Evolutionary conservation across 768 basidiomycete genomes (phyloP).

Genomic region (Termitomyces sp.): DNA sequence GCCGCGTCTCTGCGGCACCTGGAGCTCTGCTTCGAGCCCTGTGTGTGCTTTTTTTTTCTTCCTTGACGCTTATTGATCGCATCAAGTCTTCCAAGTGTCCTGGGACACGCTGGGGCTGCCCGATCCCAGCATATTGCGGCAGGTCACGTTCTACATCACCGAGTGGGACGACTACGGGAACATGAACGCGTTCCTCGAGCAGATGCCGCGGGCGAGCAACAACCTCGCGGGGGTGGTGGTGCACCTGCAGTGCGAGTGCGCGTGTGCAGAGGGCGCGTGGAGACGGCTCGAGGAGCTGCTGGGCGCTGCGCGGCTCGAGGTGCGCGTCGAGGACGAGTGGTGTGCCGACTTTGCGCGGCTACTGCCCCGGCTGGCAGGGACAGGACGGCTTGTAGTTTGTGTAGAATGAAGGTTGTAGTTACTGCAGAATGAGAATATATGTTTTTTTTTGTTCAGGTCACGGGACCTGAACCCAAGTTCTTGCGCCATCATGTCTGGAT

Average conservation of each 20-base stretch:
- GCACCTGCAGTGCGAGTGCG: background rate
- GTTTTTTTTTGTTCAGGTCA: background rate
- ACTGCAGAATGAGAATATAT: too few relatives aligned
- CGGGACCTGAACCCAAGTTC: background rate
- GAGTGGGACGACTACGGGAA: background rate
- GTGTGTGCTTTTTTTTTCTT: background rate
- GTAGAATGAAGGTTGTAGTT: too few relatives aligned
- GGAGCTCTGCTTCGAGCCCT: background rate
- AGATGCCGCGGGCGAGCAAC: background rate
- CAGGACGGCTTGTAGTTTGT: too few relatives aligned
- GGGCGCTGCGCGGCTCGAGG: background rate
- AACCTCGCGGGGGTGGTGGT: background rate
- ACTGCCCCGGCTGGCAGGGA: too few relatives aligned
- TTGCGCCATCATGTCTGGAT: constrained; percentile 49
- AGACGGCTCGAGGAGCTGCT: background rate
- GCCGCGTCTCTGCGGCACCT: background rate
- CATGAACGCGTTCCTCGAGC: background rate
- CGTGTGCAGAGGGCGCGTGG: background rate
- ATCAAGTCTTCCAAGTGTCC: background rate
- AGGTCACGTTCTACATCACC: background rate
- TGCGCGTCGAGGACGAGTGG: background rate
- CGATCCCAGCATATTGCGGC: background rate
- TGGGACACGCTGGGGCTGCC: background rate
- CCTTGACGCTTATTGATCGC: background rate
- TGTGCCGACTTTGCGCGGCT: too few relatives aligned